Conservation (phyloP, 441 rosid genomes). For the Corymbia calophylla region DNA sequence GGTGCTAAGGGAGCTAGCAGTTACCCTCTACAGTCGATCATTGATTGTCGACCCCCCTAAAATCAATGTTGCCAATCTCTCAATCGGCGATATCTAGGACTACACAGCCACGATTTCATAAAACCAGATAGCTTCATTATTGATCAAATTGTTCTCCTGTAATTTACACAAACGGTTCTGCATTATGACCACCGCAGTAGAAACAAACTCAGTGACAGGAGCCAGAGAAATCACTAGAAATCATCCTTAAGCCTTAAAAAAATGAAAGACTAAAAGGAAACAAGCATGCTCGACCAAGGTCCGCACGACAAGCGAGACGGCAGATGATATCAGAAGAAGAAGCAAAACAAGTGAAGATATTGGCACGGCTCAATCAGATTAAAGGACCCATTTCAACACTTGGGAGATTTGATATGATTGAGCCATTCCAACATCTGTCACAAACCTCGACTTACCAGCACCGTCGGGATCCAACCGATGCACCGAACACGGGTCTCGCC, state of each 20-base stretch:
- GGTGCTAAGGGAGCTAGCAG: not conserved
- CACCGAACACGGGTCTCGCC: not conserved
- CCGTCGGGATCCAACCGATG: not conserved
- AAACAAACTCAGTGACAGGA: not conserved
- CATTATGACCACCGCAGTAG: not conserved
- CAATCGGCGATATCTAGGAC: not conserved
- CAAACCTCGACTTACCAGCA: not conserved
- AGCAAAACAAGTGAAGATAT: not conserved
- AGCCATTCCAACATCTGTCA: conserved; percentile 1
- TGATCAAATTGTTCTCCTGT: not conserved
- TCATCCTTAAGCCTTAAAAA: not conserved
- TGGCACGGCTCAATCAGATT: conserved; percentile 12
- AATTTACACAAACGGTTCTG: not conserved
- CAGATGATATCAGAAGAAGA: not conserved
- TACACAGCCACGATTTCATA: not conserved
- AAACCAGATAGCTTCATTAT: not conserved
- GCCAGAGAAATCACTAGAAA: not conserved
- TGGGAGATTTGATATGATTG: conserved; percentile 6
- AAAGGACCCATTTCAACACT: not conserved
- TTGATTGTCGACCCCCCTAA: not conserved
- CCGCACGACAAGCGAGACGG: not conserved
- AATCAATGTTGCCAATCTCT: not conserved
- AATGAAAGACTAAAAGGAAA: not conserved
- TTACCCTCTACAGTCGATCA: not conserved
- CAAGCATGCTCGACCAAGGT: not conserved